phyloP scores from a whole-genome alignment of 164 flowering plant species.

The Magnolia sinica region DNA sequence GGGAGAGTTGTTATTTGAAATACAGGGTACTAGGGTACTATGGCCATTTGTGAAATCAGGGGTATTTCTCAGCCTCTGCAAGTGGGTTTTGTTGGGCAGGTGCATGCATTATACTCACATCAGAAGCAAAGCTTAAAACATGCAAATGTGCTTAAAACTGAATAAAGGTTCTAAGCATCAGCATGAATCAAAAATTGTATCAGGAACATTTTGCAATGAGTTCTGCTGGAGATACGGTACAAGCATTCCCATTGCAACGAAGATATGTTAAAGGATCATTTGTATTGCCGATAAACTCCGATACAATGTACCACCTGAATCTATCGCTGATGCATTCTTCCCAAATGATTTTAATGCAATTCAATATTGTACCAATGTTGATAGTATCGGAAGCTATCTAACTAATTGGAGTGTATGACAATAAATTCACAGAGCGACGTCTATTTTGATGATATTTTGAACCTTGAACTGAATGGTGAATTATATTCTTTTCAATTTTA shows the following conservation, averaged over 20 bases:
- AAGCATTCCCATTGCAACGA: too few relatives aligned
- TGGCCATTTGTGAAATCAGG: neutral
- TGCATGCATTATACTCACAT: neutral
- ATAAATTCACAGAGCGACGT: too few relatives aligned
- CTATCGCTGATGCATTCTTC: too few relatives aligned
- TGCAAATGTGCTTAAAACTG: neutral
- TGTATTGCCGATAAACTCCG: neutral
- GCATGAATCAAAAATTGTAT: too few relatives aligned
- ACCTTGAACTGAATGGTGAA: neutral
- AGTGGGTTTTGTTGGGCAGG: neutral
- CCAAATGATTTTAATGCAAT: too few relatives aligned
- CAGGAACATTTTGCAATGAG: too few relatives aligned
- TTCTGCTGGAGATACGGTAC: too few relatives aligned
- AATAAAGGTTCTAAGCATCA: too few relatives aligned
- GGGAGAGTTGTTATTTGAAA: neutral
- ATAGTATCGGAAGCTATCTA: too few relatives aligned
- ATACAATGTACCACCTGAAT: too few relatives aligned
- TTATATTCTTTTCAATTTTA: neutral
- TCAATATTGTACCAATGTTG: too few relatives aligned
- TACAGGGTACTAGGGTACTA: constrained; percentile 6
- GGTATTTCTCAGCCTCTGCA: neutral
- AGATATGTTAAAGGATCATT: neutral
- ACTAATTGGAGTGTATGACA: too few relatives aligned
- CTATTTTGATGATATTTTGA: neutral
- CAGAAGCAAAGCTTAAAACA: neutral